These are phyloP conservation scores for Myriosclerotinia curreyana DNA, from an alignment of 2,329 filamentous ascomycete species.

Conservation along the genomic window DNA sequence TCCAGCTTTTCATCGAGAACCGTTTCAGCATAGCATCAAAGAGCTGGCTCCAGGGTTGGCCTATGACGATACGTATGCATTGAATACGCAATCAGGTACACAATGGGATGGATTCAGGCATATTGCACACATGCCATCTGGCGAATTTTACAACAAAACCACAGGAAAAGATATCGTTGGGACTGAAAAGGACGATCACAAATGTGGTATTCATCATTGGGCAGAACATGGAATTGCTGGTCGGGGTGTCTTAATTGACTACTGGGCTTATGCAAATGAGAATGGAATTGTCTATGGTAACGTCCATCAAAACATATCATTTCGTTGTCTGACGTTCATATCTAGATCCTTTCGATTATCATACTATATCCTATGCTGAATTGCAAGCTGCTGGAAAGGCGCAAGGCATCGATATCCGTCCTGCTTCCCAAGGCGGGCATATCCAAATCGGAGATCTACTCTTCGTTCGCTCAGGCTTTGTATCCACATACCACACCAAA, in stretches of 20 bases:
- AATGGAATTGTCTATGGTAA: conserved; percentile 41
- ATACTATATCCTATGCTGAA: conserved; percentile 34
- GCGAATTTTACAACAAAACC: conserved; percentile 36
- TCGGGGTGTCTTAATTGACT: conserved; percentile 32
- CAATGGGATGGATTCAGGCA: conserved; percentile 58
- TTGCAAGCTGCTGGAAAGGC: conserved; percentile 34
- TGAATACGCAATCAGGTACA: conserved; percentile 57
- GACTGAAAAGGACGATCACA: conserved; percentile 30
- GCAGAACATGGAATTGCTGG: conserved; percentile 38
- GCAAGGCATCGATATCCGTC: conserved; percentile 38
- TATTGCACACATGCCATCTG: conserved; percentile 30
- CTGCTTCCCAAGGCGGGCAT: conserved; percentile 46
- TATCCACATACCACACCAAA: conserved; percentile 40
- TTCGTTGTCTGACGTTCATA: background rate
- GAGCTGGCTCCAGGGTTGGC: conserved; percentile 37
- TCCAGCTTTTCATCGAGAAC: conserved; percentile 40
- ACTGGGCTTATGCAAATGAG: conserved; percentile 45
- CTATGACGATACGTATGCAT: conserved; percentile 59
- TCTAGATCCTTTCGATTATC: conserved; percentile 36
- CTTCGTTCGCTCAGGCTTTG: conserved; percentile 50
- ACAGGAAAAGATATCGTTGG: conserved; percentile 35
- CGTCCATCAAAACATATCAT: too few relatives aligned
- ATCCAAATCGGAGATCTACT: conserved; percentile 53
- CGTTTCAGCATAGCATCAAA: conserved; percentile 39
- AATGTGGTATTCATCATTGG: conserved; percentile 39